Conservation (phyloP, 257 asterid species). For the Gardenia jasminoides region DNA sequence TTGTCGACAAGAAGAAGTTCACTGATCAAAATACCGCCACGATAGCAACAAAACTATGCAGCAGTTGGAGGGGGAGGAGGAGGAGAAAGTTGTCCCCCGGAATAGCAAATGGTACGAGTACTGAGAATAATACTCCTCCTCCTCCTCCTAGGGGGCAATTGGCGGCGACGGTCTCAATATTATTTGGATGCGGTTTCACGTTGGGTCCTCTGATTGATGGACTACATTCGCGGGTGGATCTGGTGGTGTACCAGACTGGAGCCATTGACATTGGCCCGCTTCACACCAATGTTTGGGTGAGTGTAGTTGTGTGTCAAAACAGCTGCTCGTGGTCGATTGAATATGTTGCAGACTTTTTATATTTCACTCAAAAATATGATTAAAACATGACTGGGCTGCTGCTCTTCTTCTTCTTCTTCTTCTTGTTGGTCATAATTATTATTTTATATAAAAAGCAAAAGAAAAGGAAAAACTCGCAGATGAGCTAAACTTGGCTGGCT, state of each 20-base stretch:
- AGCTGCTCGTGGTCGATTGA: slow-evolving; percentile 12
- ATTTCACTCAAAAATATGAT: too few species aligned
- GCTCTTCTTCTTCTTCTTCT: too few species aligned
- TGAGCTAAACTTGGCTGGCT: too few species aligned
- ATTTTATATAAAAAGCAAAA: too few species aligned
- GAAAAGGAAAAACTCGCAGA: too few species aligned
- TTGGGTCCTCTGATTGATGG: slow-evolving; percentile 79
- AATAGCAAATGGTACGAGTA: neutral
- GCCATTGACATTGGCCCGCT: slow-evolving; percentile 68
- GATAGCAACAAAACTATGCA: neutral
- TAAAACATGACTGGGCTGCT: too few species aligned
- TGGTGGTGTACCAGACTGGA: slow-evolving; percentile 64
- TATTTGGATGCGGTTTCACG: slow-evolving; percentile 55
- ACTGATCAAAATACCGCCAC: neutral
- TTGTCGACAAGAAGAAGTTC: neutral
- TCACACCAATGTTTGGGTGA: slow-evolving; percentile 71
- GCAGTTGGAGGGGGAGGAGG: neutral
- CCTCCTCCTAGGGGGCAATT: neutral
- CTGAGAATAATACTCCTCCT: neutral
- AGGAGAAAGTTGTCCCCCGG: too few species aligned
- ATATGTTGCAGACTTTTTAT: too few species aligned
- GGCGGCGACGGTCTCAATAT: slow-evolving; percentile 25
- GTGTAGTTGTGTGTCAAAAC: too few species aligned
- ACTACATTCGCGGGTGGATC: slow-evolving; percentile 65
- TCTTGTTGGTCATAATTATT: too few species aligned